Evolutionary conservation across 2,329 filamentous ascomycete species (phyloP).

Genomic region (Cryphonectria parasitica): DNA sequence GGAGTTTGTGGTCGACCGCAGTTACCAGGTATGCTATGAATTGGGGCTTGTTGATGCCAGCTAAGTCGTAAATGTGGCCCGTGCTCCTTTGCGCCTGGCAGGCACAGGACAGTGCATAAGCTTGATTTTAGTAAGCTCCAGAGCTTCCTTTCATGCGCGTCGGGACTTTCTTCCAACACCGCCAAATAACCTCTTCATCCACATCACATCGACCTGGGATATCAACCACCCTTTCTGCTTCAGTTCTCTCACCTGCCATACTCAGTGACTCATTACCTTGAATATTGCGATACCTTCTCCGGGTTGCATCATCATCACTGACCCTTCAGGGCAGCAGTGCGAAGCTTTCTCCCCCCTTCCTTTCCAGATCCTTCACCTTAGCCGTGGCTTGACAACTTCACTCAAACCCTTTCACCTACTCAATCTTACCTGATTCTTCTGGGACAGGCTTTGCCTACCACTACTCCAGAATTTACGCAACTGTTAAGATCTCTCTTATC

Average conservation of each 20-base stretch:
- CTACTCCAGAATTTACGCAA: no score
- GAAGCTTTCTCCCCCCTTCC: background rate
- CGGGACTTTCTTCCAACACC: background rate
- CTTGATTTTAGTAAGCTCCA: conserved; percentile 2
- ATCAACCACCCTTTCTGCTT: background rate
- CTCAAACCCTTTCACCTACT: background rate
- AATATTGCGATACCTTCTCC: background rate
- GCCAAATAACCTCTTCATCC: background rate
- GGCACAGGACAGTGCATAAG: background rate
- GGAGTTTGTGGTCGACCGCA: background rate
- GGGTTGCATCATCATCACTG: background rate
- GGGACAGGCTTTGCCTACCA: background rate
- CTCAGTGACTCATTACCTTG: background rate
- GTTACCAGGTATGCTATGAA: conserved; percentile 9
- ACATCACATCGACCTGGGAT: background rate
- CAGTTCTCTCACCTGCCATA: background rate
- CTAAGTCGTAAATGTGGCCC: conserved; percentile 11
- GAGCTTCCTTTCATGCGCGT: background rate
- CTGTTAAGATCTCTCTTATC: background rate
- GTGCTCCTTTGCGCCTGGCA: background rate
- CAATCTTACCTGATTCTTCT: background rate
- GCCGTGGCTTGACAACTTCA: background rate
- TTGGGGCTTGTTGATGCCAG: conserved; percentile 13
- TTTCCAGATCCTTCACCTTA: background rate
- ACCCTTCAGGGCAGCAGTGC: background rate